Evolutionary conservation across 176 grass and related monocot genomes (phyloP), one percentile per base, ranked within the genome.

Genomic region (Carex myosuroides): DNA sequence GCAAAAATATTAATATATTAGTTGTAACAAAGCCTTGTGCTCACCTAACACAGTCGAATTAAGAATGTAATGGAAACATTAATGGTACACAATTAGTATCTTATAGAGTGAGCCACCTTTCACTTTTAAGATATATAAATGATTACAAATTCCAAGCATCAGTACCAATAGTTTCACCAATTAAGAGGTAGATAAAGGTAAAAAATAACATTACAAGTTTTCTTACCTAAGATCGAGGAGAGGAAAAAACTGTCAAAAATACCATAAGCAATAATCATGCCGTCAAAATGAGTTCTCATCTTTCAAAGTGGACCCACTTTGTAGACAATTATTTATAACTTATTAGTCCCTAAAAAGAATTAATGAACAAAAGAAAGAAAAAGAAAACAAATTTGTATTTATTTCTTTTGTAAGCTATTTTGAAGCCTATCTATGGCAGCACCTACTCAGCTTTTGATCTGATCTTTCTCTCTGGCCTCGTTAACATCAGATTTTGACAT

Each of bases 351-450:
- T 55, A 12, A 76, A 1, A 30, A 53, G 12, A 75, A 54, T 29
- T 0, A 22, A 74, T 9, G 50, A 81, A 41, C 3, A 26, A 6
- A 41, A 41, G 5, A 42, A 81, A 20, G 42, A 12, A 64, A 64
- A 82, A 26, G 21, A 50, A 65, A 67, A 82, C 14, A 81, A 22
- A 20, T 42, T 16, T 82, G 2, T 26, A 26, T 26, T 26, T 26
- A 26, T 1, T 26, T 26, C 26, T 26, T 26, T 26, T 26, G 26
- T 26, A 26, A 26, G 26, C 26, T 26, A 26, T 1, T 37, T 86
- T 88, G 91, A 39, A 98, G 93, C 80, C 85, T 87, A 64, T 98
- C 91, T 37, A 98, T 93, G 53, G 91, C 91, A 59, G 96, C 91
- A 83, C 96, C 89, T 10, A 92, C 93, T 66, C 91, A 67, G 61